These are phyloP conservation scores for Amphichorda felina DNA, from an alignment of 2,329 filamentous ascomycete species.

Conservation along the genomic window DNA sequence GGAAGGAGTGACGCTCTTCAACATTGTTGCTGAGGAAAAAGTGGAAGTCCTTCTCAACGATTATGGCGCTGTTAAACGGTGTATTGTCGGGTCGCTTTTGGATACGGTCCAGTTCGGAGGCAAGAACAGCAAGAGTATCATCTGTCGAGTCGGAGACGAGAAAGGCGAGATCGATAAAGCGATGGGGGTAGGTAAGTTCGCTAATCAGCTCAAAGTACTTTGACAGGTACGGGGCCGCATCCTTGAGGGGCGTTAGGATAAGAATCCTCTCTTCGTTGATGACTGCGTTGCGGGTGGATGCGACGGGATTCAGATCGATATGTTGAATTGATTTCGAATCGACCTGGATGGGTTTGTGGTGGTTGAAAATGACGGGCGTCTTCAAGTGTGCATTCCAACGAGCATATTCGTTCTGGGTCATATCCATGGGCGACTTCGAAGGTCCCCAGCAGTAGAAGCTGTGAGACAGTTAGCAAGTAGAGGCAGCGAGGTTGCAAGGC, in stretches of 20 bases:
- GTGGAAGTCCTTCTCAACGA: constrained; percentile 88
- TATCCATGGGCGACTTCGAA: constrained; percentile 88
- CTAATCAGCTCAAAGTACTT: constrained; percentile 91
- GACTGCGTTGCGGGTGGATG: constrained; percentile 67
- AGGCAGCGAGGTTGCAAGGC: neutral
- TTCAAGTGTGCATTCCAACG: constrained; percentile 82
- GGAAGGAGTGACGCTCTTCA: constrained; percentile 72
- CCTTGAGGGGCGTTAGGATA: constrained; percentile 84
- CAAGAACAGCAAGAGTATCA: constrained; percentile 79
- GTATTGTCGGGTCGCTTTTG: constrained; percentile 71
- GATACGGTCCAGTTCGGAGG: constrained; percentile 75
- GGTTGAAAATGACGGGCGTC: constrained; percentile 93
- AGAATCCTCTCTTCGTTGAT: constrained; percentile 78
- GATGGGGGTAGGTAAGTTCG: constrained; percentile 85
- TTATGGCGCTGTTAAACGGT: constrained; percentile 72
- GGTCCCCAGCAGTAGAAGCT: constrained; percentile 98
- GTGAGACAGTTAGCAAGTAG: constrained; percentile 2
- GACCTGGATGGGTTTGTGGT: constrained; percentile 77
- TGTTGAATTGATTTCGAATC: constrained; percentile 69
- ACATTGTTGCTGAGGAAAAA: constrained; percentile 66
- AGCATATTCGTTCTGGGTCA: constrained; percentile 82
- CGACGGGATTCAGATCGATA: constrained; percentile 75
- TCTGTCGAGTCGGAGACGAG: constrained; percentile 86
- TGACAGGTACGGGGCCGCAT: constrained; percentile 69
- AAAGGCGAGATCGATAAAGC: constrained; percentile 90